A percentile compares a stretch with the other conserved stretches of the same genome.
Conservation (phyloP, 306 rosid species). For the Medicago ruthenica region DNA sequence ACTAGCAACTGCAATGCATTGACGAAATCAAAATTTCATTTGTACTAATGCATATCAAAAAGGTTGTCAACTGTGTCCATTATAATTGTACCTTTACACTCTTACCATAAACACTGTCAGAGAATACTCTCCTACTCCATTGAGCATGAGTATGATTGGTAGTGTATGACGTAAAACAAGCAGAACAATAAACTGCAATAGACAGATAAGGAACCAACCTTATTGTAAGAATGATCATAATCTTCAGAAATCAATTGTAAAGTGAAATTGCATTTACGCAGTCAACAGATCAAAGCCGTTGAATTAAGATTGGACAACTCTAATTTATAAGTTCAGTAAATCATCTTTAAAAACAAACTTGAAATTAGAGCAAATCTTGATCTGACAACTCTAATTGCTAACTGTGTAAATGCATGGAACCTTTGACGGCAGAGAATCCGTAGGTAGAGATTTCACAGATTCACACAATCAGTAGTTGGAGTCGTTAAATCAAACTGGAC, state of each 20-base stretch:
- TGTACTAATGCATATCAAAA: not conserved
- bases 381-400: not conserved
- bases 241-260: not conserved
- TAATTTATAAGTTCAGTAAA: not conserved
- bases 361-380: not conserved
- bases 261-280: not conserved
- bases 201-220: slow-evolving; percentile 24
- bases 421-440: not conserved
- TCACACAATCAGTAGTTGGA: not conserved
- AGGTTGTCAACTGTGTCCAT: slow-evolving; percentile 7
- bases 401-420: not conserved
- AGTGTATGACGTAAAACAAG: slow-evolving; percentile 76
- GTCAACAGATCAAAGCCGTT: not conserved
- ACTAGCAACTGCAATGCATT: slow-evolving; percentile 57
- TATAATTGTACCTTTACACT: not conserved
- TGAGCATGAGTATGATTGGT: slow-evolving; percentile 61
- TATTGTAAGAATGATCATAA: slow-evolving; percentile 6
- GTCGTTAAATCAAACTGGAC: not conserved
- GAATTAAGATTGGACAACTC: not conserved
- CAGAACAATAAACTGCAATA: slow-evolving; percentile 73
- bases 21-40: not conserved
- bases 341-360: not conserved
- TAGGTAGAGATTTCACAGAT: not conserved
- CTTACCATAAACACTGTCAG: slow-evolving; percentile 61
- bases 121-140: slow-evolving; percentile 61